Percentiles rank a stretch among this genome's conserved stretches.
phyloP scores from a whole-genome alignment of 129 eudicot species.

The Centella asiatica region DNA sequence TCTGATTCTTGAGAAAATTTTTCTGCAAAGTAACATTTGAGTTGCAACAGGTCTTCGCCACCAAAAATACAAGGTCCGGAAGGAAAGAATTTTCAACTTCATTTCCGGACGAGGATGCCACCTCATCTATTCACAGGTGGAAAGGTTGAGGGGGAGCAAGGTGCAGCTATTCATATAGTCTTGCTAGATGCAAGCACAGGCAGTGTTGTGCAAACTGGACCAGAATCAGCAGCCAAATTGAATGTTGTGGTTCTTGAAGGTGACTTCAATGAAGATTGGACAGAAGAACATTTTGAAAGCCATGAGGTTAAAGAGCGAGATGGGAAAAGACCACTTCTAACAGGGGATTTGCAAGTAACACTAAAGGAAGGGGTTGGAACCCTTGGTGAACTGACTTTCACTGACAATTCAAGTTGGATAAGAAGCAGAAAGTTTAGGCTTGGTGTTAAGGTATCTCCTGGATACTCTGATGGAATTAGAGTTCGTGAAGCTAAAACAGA shows the following conservation, averaged over 20 bases:
- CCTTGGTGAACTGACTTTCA: slow-evolving; percentile 41
- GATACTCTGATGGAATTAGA: slow-evolving; percentile 41
- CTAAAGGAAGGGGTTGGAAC: slow-evolving; percentile 51
- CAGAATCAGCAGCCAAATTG: slow-evolving; percentile 39
- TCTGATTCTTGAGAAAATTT: background rate
- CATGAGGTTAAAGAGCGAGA: slow-evolving; percentile 55
- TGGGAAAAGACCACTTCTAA: slow-evolving; percentile 52
- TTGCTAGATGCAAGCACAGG: slow-evolving; percentile 40
- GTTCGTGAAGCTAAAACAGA: slow-evolving; percentile 52
- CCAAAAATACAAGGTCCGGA: slow-evolving; percentile 35
- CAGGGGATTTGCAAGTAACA: slow-evolving; percentile 40
- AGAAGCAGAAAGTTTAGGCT: slow-evolving; percentile 52
- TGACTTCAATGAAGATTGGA: slow-evolving; percentile 43
- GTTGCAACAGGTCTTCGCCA: slow-evolving; percentile 35
- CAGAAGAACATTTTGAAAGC: slow-evolving; percentile 37
- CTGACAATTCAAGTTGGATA: slow-evolving; percentile 56
- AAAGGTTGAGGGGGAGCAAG: slow-evolving; percentile 55
- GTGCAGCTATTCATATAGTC: slow-evolving; percentile 42
- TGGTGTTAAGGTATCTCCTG: slow-evolving; percentile 44
- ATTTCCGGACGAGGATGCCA: slow-evolving; percentile 45
- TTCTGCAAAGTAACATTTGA: background rate
- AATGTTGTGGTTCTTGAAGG: slow-evolving; percentile 51
- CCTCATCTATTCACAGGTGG: slow-evolving; percentile 60
- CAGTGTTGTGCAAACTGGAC: slow-evolving; percentile 37
- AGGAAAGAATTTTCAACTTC: slow-evolving; percentile 38